A percentile compares a stretch with the other conserved stretches of the same genome.
Evolutionary conservation across 2,329 filamentous ascomycete species (phyloP).

Genomic region (Aureobasidium sp.): DNA sequence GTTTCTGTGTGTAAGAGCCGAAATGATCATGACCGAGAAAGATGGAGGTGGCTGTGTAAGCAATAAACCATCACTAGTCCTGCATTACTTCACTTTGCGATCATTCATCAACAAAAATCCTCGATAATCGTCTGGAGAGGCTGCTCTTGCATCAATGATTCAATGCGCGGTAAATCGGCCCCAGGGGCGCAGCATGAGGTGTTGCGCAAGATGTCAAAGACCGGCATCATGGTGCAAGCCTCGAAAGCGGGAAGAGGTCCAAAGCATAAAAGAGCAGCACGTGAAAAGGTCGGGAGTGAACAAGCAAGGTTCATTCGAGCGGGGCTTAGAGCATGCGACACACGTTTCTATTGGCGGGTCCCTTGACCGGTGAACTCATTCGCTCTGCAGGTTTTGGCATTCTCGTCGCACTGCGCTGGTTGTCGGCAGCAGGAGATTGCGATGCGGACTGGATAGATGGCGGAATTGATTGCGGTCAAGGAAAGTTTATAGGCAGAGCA

Average conservation of each 20-base stretch:
- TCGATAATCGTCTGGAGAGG: not conserved
- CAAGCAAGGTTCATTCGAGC: constrained; percentile 9
- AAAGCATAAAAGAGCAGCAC: not conserved
- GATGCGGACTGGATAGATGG: not conserved
- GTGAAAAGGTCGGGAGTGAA: constrained; percentile 8
- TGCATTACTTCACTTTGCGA: constrained; percentile 8
- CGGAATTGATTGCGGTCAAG: not conserved
- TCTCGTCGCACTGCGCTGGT: not conserved
- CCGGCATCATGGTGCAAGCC: not conserved
- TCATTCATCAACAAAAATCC: not conserved
- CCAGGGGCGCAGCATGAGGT: not conserved
- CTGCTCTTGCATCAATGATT: not conserved
- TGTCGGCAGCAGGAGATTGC: not conserved
- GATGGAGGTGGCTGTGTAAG: constrained; percentile 6
- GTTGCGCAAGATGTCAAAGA: not conserved
- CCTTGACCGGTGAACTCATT: constrained; percentile 3
- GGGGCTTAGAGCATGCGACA: constrained; percentile 12
- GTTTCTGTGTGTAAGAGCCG: not conserved
- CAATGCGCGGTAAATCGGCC: not conserved
- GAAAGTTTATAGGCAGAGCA: not conserved
- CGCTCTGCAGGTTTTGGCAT: not conserved
- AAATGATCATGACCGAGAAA: not conserved
- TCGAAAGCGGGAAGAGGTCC: constrained; percentile 9
- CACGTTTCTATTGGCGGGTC: constrained; percentile 12
- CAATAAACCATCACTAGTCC: constrained; percentile 1